Evolutionary conservation across 129 eudicot species (phyloP).

Genomic region (Flaveria robusta): DNA sequence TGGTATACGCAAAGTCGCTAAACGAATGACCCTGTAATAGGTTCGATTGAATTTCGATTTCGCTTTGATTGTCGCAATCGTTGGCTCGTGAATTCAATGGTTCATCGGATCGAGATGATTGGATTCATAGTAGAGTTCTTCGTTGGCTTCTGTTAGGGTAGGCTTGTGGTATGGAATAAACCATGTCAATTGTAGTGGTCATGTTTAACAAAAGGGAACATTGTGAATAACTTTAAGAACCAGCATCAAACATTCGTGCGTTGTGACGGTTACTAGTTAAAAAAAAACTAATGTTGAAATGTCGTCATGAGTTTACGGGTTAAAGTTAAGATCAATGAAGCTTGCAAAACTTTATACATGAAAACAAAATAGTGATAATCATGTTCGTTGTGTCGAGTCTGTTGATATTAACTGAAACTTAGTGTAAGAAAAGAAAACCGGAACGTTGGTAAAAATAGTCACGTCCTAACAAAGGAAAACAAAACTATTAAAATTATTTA

Average conservation of each 20-base stretch:
- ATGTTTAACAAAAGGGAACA: not conserved
- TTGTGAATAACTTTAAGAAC: not conserved
- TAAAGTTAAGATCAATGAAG: too few relatives aligned
- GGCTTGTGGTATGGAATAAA: constrained; percentile 28
- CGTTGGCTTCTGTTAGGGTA: constrained; percentile 26
- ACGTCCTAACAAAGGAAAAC: too few relatives aligned
- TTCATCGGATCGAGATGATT: constrained; percentile 13
- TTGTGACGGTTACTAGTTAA: too few relatives aligned
- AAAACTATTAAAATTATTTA: too few relatives aligned
- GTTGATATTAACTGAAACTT: too few relatives aligned
- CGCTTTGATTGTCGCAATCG: constrained; percentile 21
- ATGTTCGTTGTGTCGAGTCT: too few relatives aligned
- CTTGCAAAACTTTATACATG: too few relatives aligned
- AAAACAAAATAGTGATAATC: too few relatives aligned
- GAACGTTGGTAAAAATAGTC: too few relatives aligned
- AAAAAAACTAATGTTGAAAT: too few relatives aligned
- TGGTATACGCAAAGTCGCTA: constrained; percentile 26
- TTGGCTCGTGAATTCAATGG: constrained; percentile 14
- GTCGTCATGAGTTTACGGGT: too few relatives aligned
- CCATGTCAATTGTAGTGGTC: constrained; percentile 5
- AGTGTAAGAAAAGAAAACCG: too few relatives aligned
- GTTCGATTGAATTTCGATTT: constrained; percentile 21
- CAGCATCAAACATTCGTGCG: not conserved
- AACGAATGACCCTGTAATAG: not conserved
- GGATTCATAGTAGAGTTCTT: not conserved